Base-by-base conservation (phyloP, 306 rosid genomes). In the Lathyrus sativus region DNA sequence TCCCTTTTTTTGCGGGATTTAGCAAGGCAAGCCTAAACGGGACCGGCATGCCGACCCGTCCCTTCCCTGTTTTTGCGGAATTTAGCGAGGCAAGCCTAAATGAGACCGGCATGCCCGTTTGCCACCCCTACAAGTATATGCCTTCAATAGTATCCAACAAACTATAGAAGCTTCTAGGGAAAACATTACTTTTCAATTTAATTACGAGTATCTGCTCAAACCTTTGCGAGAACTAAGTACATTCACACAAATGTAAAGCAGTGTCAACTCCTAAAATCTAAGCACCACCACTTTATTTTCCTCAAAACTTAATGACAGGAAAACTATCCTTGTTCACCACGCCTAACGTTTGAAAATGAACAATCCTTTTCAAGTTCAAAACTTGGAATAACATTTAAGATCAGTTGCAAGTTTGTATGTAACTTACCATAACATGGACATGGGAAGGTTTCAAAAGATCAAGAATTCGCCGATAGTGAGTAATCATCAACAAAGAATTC, bases 351-450 rank as follows among this genome's bases (percentile, higher is more conserved):
- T 3, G 41, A 26, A n/a, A 17, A 42, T 39, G 15, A 62, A 29
- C 38, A 56, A 55, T 59, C 38, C 54, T 13, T 17, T 71, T 48
- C 37, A 46, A 62, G 68, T 68, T 60, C 68, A 71, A 65, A 46
- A 49, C 54, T 56, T 6, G 13, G 35, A 72, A 11, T 29, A 62
- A 18, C 15, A 70, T 66, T 55, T 24, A 62, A 79, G 65, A 80
- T 53, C 11, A 65, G 15, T 17, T 66, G 43, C 29, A 58, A 78
- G 82, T 82, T 82, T 66, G 33, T 39, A 58, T 66, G 33, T 39
- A 58, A 78, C 85, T 82, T 82, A 93, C 98, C 96, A 93, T 88
- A 62, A 93, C 73, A 81, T 93, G 98, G 49, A 93, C 86, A 62
- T 74, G 62, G 8, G 89, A 66, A 65, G 98, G 98, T 78, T 88